Base-by-base conservation (phyloP, 345 rosid genomes). In the Angophora floribunda region DNA sequence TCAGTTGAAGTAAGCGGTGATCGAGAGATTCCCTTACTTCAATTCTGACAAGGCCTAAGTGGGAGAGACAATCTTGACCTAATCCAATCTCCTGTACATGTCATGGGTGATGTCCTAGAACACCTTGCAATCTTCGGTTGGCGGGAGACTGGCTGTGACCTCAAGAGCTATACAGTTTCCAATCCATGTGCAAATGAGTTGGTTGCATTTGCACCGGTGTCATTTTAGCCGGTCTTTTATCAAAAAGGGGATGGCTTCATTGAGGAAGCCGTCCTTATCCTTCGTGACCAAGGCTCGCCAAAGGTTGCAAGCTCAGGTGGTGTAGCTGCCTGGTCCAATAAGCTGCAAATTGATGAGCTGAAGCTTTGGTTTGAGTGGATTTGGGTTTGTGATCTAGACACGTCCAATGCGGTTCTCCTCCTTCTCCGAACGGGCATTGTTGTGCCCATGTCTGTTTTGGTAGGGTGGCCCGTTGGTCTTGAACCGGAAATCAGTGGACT, bases 71-170 rank as follows among this genome's bases (percentile, higher is more conserved):
- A 57, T 22, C 63, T 4, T 4, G 5, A 9, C n/a, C 24, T 57
- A 13, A 2, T 57, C n/a, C 9, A 24, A 1, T 24, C 9, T 22
- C 6, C n/a, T 9, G 9, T 57, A 24, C 6, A 57, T 57, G 13
- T 57, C 6, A 57, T 9, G n/a, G 13, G 22, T 57, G 24, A 22
- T 24, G 4, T 57, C 63, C 24, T 28, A 9, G 4, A 0, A 9
- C 6, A 0, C n/a, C 13, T 24, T 57, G 22, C 13, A 22, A n/a
- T 57, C 63, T 57, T 57, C 0, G 0, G 63, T 57, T 22, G n/a
- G n/a, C 24, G 63, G 3, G n/a, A 57, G n/a, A 9, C 1, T 0
- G 0, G 1, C 0, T 0, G 0, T 0, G 6, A 57, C 63, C n/a
- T 57, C 0, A 0, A 6, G 13, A 57, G 63, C 0, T 57, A 9